These are phyloP conservation scores for Auxenochlorella pyrenoidosa DNA, from an alignment of 139 green algal genomes.

Conservation along the genomic window DNA sequence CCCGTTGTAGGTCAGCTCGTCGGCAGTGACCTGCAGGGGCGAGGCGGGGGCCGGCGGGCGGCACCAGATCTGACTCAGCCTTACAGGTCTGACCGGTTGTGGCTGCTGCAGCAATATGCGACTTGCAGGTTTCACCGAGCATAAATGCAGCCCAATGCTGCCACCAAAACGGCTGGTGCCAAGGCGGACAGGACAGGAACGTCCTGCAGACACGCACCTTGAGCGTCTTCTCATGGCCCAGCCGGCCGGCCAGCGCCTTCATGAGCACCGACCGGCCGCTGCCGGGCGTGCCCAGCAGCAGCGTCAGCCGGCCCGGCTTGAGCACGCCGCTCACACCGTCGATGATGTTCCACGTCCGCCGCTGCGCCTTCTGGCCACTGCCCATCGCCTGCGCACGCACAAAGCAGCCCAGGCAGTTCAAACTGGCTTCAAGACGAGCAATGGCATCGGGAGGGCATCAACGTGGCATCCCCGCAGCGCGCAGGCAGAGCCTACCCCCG, in stretches of 20 bases:
- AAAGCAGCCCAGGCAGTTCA: too few species aligned
- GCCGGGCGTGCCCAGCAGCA: slow-evolving; percentile 74
- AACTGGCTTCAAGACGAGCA: too few species aligned
- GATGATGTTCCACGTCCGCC: slow-evolving; percentile 46
- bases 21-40: slow-evolving; percentile 30
- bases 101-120: too few species aligned
- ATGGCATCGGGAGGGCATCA: too few species aligned
- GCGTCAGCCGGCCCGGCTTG: slow-evolving; percentile 63
- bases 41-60: too few species aligned
- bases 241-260: slow-evolving; percentile 60
- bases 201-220: slow-evolving; percentile 31
- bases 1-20: slow-evolving; percentile 60
- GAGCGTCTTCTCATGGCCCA: slow-evolving; percentile 29
- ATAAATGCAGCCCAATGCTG: neutral
- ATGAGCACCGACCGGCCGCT: slow-evolving; percentile 68
- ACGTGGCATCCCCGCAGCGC: too few species aligned
- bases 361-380: neutral
- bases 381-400: too few species aligned
- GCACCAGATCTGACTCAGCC: too few species aligned
- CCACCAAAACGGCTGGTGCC: neutral
- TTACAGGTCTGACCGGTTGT: too few species aligned
- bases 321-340: slow-evolving; percentile 54
- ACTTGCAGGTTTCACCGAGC: too few species aligned
- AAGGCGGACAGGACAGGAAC: neutral
- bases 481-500: too few species aligned